Evolutionary conservation across 139 green algal genomes (phyloP), one percentile per base, ranked within the genome.

Genomic region (Chlamydomonas incerta): DNA sequence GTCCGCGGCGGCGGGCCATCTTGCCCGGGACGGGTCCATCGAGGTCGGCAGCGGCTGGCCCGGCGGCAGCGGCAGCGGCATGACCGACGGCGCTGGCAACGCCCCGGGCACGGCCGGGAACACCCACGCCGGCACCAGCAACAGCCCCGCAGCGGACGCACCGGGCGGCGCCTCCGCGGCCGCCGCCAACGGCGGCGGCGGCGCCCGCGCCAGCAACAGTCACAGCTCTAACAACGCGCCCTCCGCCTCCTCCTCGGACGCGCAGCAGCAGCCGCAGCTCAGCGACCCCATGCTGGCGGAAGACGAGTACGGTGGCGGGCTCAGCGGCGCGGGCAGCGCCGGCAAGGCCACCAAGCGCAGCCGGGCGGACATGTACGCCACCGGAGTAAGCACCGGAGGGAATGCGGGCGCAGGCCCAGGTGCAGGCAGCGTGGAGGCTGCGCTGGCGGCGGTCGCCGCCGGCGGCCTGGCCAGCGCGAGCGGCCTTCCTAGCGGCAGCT

Each of bases 141-240:
- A 35, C 74, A 82, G 58, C 74, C 58, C n/a, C n/a, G n/a, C 41
- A 50, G 41, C 41, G 41, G 41, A 50, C 6, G 41, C 41, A 50
- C 41, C 41, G 41, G 41, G 41, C 41, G 41, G 41, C 41, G 41
- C 41, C 8, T 50, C 41, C 41, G 41, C 41, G 41, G 41, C 41
- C 41, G 41, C 41, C 8, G 41, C 8, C 6, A 50, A 50, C 41
- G 41, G 41, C 41, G 41, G 55, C 50, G 50, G 50, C 55, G 55
- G 55, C 18, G 8, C 18, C 9, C 55, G 28, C 63, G 63, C 17
- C 52, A 85, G 66, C 80, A 57, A 77, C 66, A 83, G 77, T 46
- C 62, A 83, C 21, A 85, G 80, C 80, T 77, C 66, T 33, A 55
- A 65, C 21, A 76, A 33, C 6, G 11, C 21, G 23, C 50, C 66